phyloP scores from a whole-genome alignment of 169 alveolate genomes.

The Plasmodium vinckei region DNA sequence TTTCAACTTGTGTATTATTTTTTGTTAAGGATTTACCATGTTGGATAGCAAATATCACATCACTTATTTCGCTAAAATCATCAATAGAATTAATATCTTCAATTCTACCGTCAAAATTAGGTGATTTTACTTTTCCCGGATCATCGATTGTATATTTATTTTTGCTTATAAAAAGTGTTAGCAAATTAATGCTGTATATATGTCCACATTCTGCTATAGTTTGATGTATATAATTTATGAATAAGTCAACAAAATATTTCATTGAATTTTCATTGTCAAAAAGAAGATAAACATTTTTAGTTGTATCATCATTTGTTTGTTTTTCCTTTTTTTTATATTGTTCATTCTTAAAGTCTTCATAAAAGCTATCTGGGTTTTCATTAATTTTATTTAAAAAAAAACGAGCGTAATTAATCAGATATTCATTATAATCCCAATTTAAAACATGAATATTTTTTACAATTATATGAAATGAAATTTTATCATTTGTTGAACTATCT shows the following conservation, averaged over 20 bases:
- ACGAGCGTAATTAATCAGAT: slow-evolving; percentile 63
- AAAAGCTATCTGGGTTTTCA: slow-evolving; percentile 25
- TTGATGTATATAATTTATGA: slow-evolving; percentile 22
- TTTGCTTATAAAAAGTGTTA: slow-evolving; percentile 24
- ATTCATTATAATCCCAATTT: slow-evolving; percentile 53
- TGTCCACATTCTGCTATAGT: slow-evolving; percentile 26
- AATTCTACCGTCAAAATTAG: background rate
- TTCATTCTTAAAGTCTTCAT: slow-evolving; percentile 41
- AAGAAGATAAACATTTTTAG: slow-evolving; percentile 19
- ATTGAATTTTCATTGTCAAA: slow-evolving; percentile 58
- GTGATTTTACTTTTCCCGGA: background rate
- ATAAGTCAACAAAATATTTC: slow-evolving; percentile 70
- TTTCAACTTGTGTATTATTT: background rate
- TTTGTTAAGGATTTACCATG: background rate
- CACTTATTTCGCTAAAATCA: slow-evolving; percentile 36
- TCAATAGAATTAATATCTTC: slow-evolving; percentile 2
- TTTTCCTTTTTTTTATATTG: slow-evolving; percentile 17
- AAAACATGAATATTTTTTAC: slow-evolving; percentile 70
- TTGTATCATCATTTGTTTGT: background rate
- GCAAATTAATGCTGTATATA: slow-evolving; percentile 20
- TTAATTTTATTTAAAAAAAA: slow-evolving; percentile 33
- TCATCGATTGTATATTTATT: background rate
- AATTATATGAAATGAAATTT: slow-evolving; percentile 74
- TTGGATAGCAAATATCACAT: slow-evolving; percentile 14
- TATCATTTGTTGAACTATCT: slow-evolving; percentile 66